A percentile compares a stretch with the other conserved stretches of the same genome.
Conservation (phyloP, 2,329 filamentous ascomycete species). For the Epichloe hybrida region DNA sequence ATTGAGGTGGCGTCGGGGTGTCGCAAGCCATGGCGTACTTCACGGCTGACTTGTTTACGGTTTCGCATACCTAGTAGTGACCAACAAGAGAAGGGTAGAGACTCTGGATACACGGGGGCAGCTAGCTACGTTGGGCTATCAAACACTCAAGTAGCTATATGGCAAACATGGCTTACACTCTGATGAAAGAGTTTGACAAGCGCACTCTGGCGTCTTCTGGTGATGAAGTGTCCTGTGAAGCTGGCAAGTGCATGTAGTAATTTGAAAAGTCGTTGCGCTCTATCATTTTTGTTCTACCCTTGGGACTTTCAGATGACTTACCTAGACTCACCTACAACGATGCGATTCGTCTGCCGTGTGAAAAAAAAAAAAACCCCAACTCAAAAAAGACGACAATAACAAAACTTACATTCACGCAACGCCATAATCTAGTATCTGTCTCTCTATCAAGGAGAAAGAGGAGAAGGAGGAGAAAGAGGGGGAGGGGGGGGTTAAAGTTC, state of each 20-base stretch:
- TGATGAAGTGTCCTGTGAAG: too few relatives aligned
- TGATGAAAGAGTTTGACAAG: not conserved
- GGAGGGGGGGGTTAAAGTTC: not conserved
- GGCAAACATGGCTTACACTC: constrained; percentile 1
- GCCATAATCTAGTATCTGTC: too few relatives aligned
- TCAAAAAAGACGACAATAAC: too few relatives aligned
- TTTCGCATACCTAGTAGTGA: not conserved
- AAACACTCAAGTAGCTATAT: not conserved
- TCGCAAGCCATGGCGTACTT: constrained; percentile 1
- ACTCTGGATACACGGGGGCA: constrained; percentile 7
- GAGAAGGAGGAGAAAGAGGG: too few relatives aligned
- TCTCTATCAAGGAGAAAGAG: not conserved
- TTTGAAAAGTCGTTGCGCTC: too few relatives aligned
- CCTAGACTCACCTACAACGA: too few relatives aligned
- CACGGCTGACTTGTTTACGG: not conserved
- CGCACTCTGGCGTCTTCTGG: too few relatives aligned
- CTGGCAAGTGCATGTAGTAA: too few relatives aligned
- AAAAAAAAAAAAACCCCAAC: too few relatives aligned
- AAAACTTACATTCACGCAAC: too few relatives aligned
- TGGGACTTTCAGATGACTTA: too few relatives aligned
- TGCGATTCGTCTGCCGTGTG: too few relatives aligned
- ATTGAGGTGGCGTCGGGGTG: constrained; percentile 3
- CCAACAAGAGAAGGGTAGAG: constrained; percentile 6
- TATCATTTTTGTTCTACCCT: not conserved
- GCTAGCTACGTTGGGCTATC: not conserved